Percentiles rank a stretch among this genome's conserved stretches.
These are phyloP conservation scores for Coffea canephora DNA, from an alignment of 257 asterid genomes.

Conservation along the genomic window DNA sequence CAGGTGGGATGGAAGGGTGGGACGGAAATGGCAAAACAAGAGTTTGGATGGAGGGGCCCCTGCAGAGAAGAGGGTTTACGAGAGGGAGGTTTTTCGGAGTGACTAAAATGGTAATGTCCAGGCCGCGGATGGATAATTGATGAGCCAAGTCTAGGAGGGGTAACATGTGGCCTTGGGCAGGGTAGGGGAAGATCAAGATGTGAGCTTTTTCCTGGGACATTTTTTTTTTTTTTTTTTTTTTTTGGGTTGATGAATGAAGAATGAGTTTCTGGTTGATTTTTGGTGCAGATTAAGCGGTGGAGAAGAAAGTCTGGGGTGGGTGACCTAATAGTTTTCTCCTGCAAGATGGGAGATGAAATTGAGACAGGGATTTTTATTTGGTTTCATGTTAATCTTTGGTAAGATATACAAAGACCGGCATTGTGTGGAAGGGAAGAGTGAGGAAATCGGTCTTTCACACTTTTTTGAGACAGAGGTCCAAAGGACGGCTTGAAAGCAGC, in stretches of 20 bases:
- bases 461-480: too few relatives aligned
- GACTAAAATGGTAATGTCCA: slow-evolving; percentile 58
- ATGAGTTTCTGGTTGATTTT: background rate
- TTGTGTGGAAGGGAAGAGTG: too few relatives aligned
- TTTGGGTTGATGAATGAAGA: too few relatives aligned
- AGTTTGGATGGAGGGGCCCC: slow-evolving; percentile 50
- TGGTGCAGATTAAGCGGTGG: background rate
- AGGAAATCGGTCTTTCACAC: too few relatives aligned
- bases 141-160: slow-evolving; percentile 61
- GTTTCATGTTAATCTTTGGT: too few relatives aligned
- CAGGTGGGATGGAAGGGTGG: slow-evolving; percentile 51
- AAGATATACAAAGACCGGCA: too few relatives aligned
- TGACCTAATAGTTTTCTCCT: too few relatives aligned
- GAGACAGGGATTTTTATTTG: too few relatives aligned
- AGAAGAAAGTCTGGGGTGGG: background rate
- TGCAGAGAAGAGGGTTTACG: slow-evolving; percentile 48
- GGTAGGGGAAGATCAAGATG: slow-evolving; percentile 70
- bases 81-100: slow-evolving; percentile 67
- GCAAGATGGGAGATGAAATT: too few relatives aligned
- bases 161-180: slow-evolving; percentile 92
- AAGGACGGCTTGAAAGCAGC: too few relatives aligned
- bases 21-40: slow-evolving; percentile 68
- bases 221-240: background rate
- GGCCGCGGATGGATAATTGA: slow-evolving; percentile 55
- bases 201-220: slow-evolving; percentile 38